Conservation (phyloP, 2,329 filamentous ascomycete genomes). For the Phyllosticta citrichinensis region DNA sequence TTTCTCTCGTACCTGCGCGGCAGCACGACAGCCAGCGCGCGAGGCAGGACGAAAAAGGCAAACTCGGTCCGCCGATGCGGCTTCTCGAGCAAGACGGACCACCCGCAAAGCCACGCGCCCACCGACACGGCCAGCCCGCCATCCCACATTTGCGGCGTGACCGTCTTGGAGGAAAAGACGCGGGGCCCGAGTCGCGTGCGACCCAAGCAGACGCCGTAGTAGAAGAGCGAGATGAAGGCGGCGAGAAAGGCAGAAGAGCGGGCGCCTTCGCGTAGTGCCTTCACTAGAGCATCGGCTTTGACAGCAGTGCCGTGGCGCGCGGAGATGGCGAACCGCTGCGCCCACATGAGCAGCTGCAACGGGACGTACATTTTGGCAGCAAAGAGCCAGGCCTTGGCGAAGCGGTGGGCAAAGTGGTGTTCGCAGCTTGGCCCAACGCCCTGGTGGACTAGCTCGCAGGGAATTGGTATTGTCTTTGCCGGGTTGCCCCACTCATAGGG, state of each 20-base stretch:
- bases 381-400: constrained; percentile 60
- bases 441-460: constrained; percentile 79
- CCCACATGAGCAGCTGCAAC: constrained; percentile 45
- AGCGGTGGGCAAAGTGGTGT: constrained; percentile 63
- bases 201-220: constrained; percentile 73
- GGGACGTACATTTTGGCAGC: constrained; percentile 69
- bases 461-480: constrained; percentile 57
- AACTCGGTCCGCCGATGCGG: constrained; percentile 59
- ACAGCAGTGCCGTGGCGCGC: constrained; percentile 12
- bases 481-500: constrained; percentile 68
- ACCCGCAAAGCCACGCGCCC: constrained; percentile 68
- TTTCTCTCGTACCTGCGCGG: constrained; percentile 52
- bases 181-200: constrained; percentile 64
- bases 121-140: constrained; percentile 57
- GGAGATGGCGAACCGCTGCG: constrained; percentile 6
- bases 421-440: constrained; percentile 57
- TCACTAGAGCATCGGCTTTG: constrained; percentile 29
- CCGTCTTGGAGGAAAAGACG: constrained; percentile 47
- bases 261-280: constrained; percentile 49
- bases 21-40: constrained; percentile 64
- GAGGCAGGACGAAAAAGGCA: constrained; percentile 68
- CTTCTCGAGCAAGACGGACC: constrained; percentile 68
- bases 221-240: constrained; percentile 68
- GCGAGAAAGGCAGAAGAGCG: constrained; percentile 71
- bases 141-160: constrained; percentile 48